Conservation (phyloP, 176 grass and related monocot genomes). For the Bothriochloa decipiens region DNA sequence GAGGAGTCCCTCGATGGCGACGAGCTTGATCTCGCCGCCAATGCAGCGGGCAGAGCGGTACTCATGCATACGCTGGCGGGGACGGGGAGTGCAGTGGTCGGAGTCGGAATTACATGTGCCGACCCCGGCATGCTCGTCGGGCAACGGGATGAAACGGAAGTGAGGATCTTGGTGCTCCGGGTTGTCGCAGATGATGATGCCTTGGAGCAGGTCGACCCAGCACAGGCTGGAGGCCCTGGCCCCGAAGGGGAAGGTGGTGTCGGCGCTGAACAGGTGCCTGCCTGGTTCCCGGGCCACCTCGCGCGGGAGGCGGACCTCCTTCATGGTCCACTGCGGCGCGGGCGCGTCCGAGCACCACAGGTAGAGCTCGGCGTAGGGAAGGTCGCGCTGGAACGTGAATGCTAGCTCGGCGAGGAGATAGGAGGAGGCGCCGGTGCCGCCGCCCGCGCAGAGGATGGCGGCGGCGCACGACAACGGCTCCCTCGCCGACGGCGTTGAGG, state of each 20-base stretch:
- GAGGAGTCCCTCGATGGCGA: slow-evolving; percentile 9
- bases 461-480: background rate
- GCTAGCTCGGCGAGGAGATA: slow-evolving; percentile 26
- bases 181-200: background rate
- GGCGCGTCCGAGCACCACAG: slow-evolving; percentile 1
- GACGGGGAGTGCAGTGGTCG: too few species aligned
- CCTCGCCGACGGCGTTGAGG: too few species aligned
- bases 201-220: slow-evolving; percentile 21
- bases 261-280: background rate
- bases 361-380: background rate
- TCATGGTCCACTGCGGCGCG: background rate
- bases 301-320: background rate
- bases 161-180: background rate
- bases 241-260: background rate
- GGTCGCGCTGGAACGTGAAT: too few species aligned
- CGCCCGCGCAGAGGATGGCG: too few species aligned
- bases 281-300: background rate
- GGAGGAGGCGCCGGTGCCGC: too few species aligned
- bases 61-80: background rate
- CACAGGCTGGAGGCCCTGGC: background rate
- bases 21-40: background rate
- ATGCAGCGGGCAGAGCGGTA: background rate
- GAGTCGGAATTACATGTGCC: too few species aligned
- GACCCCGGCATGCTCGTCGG: background rate
- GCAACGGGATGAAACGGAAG: slow-evolving; percentile 9